Base-by-base conservation (phyloP, 345 rosid genomes). In the Corchorus olitorius region DNA sequence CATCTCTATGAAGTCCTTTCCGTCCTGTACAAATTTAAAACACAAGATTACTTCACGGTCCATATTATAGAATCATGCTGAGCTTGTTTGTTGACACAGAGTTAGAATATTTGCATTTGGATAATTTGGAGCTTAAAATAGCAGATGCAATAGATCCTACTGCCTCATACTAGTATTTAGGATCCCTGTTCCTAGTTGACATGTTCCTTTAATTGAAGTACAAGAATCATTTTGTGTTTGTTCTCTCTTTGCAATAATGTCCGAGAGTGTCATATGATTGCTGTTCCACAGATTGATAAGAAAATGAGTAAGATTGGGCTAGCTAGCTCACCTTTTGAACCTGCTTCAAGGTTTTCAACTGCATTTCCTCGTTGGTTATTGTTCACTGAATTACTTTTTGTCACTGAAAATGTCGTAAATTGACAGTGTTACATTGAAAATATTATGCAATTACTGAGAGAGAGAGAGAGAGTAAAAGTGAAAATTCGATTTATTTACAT, bases 311-410 rank as follows among this genome's bases (percentile, higher is more conserved):
- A 15, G 33, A 34, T 50, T 1, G 60, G 60, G n/a, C 12, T 27
- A 16, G 46, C 73, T 70, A 16, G 46, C 73, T 70, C 7, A 70
- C 73, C 73, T 70, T 52, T 70, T 16, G 60, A 1, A 16, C 56
- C 8, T 2, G 58, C 73, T 78, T 56, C 68, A 59, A 39, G 69
- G 63, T 78, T 22, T 45, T 16, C 56, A 50, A 16, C 46, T 35
- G 46, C 59, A 52, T 35, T 60, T 70, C 46, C 27, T 69, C 12
- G 43, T 4, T 49, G 56, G 14, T 11, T 67, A 46, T 8, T 27
- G 10, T 49, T 68, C 41, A 14, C 13, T 48, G 72, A 27, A 68
- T 41, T 14, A 45, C n/a, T 16, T 39, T 70, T 70, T 34, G 73
- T 70, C 27, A 70, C 73, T 70, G 41, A 70, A 41, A 70, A 70